These are phyloP conservation scores for Phytophthora fragariae DNA, from an alignment of 352 stramenopile genomes.

Conservation along the genomic window DNA sequence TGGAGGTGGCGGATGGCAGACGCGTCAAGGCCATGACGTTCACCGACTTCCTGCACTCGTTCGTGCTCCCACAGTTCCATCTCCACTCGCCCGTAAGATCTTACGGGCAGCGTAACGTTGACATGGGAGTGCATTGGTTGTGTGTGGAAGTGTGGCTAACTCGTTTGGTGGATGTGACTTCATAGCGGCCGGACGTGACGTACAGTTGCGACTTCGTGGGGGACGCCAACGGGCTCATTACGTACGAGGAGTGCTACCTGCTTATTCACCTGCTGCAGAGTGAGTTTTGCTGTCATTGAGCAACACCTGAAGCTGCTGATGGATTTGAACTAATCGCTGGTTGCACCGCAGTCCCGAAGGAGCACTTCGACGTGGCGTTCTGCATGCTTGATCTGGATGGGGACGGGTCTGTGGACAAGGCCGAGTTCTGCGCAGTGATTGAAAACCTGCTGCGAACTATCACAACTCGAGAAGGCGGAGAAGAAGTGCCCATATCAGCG, in stretches of 20 bases:
- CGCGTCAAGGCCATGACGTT: constrained; percentile 71
- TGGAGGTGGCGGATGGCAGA: constrained; percentile 37
- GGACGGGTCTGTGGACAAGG: constrained; percentile 77
- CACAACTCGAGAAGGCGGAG: constrained; percentile 31
- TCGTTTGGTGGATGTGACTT: neutral
- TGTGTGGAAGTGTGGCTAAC: neutral
- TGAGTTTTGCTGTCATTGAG: constrained; percentile 27
- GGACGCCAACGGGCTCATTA: constrained; percentile 74
- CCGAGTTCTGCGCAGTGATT: constrained; percentile 77
- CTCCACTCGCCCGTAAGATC: constrained; percentile 55
- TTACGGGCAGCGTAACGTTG: neutral
- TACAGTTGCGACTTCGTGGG: constrained; percentile 82
- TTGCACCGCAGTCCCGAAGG: constrained; percentile 57
- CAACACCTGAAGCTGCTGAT: neutral
- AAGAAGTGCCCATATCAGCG: constrained; percentile 39
- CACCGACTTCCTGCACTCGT: constrained; percentile 82
- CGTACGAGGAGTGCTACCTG: constrained; percentile 84
- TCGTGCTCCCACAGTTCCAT: constrained; percentile 78
- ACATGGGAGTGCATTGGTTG: neutral
- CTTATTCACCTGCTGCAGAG: constrained; percentile 82
- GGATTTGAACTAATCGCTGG: neutral
- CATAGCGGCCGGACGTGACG: constrained; percentile 57
- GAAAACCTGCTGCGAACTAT: constrained; percentile 67
- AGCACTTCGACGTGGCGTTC: constrained; percentile 84
- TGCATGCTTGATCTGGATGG: constrained; percentile 85